Evolutionary conservation across 495 filamentous ascomycete genomes (phyloP), one percentile per base, ranked within the genome.

Genomic region (Xanthoparmelia taractica): DNA sequence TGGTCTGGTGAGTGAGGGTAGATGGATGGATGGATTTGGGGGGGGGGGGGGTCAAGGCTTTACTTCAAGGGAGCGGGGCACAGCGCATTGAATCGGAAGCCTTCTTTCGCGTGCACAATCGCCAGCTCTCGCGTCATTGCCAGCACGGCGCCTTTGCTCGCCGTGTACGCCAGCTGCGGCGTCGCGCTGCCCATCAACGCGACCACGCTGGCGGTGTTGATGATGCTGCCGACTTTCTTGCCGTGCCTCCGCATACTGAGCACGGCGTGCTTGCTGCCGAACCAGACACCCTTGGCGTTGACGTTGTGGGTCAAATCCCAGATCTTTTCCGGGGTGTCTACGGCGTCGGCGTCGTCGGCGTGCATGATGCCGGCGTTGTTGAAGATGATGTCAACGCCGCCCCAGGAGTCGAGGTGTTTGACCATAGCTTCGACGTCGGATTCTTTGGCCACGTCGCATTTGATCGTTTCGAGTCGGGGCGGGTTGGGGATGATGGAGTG

Each of bases 341-440:
- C 76, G 27, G 93, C 90, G 74, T 96, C 92, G 65, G 83, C 87
- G 73, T 98, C 94, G 60, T 87, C 79, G 37, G 81, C 83, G 73
- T 97, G 92, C 94, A 98, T 98, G 72, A 98, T 98, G 23, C 94
- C 94, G 0, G 94, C 94, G 72, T 98, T 98, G 82, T 98, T 98
- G 84, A 96, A 98, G 66, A 98, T 89, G 67, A 97, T 80, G 73
- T 98, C 94, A 0, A 91, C 77, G n/a, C 94, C 94, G 68, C 92
- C 93, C 91, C 90, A 96, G 55, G 77, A 64, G 70, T 97, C 92
- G 56, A 91, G 73, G 2, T 78, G 73, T 61, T 85, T 84, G n/a
- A 96, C 80, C 65, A 84, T 78, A 36, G 86, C 82, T 65, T 87
- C 74, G 29, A 96, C 84, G 37, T 90, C 81, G 63, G 79, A 68